Conservation (phyloP, 768 basidiomycete species). For the Pleurotus ostreatus region DNA sequence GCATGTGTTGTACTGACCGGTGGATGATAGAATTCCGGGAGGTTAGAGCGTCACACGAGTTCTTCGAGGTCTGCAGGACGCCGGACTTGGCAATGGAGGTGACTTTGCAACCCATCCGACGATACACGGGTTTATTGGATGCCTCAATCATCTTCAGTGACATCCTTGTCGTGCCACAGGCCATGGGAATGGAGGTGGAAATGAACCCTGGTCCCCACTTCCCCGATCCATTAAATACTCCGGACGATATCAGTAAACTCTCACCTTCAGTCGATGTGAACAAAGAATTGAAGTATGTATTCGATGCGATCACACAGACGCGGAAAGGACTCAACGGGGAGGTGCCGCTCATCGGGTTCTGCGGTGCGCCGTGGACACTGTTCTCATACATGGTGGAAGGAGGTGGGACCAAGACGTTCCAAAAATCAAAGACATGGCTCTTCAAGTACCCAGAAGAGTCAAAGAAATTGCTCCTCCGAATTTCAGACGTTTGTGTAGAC, state of each 20-base stretch:
- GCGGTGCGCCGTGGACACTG: conserved; percentile 96
- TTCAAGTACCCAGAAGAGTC: conserved; percentile 88
- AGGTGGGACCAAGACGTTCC: conserved; percentile 85
- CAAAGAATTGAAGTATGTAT: conserved; percentile 87
- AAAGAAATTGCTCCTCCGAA: conserved; percentile 66
- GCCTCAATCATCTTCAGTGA: conserved; percentile 98
- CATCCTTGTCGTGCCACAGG: conserved; percentile 96
- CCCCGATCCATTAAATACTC: conserved; percentile 78
- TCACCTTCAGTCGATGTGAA: conserved; percentile 66
- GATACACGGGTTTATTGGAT: conserved; percentile 84
- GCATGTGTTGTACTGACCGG: no score
- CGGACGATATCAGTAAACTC: conserved; percentile 67
- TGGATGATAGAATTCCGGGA: conserved; percentile 73
- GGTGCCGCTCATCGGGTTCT: conserved; percentile 96
- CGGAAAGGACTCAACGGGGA: conserved; percentile 77
- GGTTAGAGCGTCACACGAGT: conserved; percentile 81
- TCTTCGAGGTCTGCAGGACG: conserved; percentile 93
- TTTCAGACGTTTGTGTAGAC: conserved; percentile 88
- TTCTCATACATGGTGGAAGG: conserved; percentile 99
- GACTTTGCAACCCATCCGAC: conserved; percentile 90
- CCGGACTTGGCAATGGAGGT: conserved; percentile 86
- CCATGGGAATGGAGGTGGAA: conserved; percentile 91
- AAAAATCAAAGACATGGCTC: conserved; percentile 92
- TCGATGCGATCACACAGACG: conserved; percentile 85
- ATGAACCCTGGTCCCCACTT: conserved; percentile 94